Conservation (phyloP, 306 rosid genomes). For the Betula pendula region DNA sequence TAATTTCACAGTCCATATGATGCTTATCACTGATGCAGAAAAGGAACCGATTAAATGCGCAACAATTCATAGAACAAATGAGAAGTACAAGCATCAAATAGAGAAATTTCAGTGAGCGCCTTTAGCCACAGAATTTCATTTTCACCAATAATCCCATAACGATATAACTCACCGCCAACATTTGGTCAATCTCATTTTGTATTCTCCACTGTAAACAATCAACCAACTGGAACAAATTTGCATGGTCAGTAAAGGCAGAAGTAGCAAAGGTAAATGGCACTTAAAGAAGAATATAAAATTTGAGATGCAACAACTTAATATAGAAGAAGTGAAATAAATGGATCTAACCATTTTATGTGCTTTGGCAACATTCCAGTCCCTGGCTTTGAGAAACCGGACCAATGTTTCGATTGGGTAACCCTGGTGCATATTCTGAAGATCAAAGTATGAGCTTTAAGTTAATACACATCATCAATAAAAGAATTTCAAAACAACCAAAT, state of each 20-base stretch:
- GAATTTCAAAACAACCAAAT: background rate
- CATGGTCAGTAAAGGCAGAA: slow-evolving; percentile 32
- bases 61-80: slow-evolving; percentile 9
- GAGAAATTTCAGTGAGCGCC: background rate
- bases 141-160: background rate
- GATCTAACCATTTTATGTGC: slow-evolving; percentile 85
- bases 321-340: slow-evolving; percentile 20
- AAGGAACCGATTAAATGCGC: background rate
- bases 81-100: background rate
- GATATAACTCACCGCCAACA: slow-evolving; percentile 65
- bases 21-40: background rate
- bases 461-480: slow-evolving; percentile 12
- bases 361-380: slow-evolving; percentile 83
- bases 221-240: slow-evolving; percentile 56
- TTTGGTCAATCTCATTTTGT: slow-evolving; percentile 77
- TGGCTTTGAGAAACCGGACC: slow-evolving; percentile 81
- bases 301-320: background rate
- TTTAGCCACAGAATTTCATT: background rate
- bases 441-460: slow-evolving; percentile 24
- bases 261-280: slow-evolving; percentile 25
- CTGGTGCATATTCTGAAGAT: slow-evolving; percentile 80
- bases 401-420: slow-evolving; percentile 66
- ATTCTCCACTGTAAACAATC: slow-evolving; percentile 90
- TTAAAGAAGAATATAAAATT: slow-evolving; percentile 11
- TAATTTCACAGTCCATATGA: background rate